Evolutionary conservation across 2,329 filamentous ascomycete species (phyloP), one percentile per base, ranked within the genome.

Genomic region (Paradendryphiella salina): DNA sequence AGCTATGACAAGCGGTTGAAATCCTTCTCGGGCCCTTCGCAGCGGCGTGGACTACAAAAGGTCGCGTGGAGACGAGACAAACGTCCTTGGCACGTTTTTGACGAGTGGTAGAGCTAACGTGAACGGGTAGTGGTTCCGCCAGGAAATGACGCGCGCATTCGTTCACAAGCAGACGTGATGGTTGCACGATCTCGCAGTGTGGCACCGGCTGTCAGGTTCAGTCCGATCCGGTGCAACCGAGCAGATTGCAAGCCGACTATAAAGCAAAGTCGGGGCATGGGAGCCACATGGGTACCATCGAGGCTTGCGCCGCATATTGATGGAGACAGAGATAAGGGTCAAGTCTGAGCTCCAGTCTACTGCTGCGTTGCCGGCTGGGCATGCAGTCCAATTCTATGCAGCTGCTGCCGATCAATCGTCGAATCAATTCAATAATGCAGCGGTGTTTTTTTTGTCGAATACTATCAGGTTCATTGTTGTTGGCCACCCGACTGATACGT

Each of bases 151-250:
- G 23, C 64, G 67, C 67, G 61, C 69, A 69, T 61, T 46, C 42
- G 52, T 63, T 61, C 52, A 62, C 63, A 66, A 40, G 49, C 57
- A 52, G 49, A 57, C 46, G 61, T 60, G 56, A 64, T 50, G 49
- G 70, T 70, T 46, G 60, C 56, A 71, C 49, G 60, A 72, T 73
- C 70, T 71, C 62, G 69, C 68, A 73, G 69, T 56, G 67, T 71
- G 66, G 59, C 63, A 70, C 70, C 70, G 63, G 54, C 57, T 53
- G 56, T 63, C 67, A 70, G 67, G 66, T 69, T 60, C 60, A 63
- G 50, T 57, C 56, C 64, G 68, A 69, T 72, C 60, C 60, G 50
- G 66, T 69, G 64, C 60, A 57, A 70, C 68, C 52, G 28, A 52
- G 50, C 41, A 50, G 54, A 40, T 50, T 60, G 46, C 39, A 60